A percentile compares a stretch with the other conserved stretches of the same genome.
Evolutionary conservation across 2,329 filamentous ascomycete genomes (phyloP).

Genomic region (Dichotomopilus funicola): DNA sequence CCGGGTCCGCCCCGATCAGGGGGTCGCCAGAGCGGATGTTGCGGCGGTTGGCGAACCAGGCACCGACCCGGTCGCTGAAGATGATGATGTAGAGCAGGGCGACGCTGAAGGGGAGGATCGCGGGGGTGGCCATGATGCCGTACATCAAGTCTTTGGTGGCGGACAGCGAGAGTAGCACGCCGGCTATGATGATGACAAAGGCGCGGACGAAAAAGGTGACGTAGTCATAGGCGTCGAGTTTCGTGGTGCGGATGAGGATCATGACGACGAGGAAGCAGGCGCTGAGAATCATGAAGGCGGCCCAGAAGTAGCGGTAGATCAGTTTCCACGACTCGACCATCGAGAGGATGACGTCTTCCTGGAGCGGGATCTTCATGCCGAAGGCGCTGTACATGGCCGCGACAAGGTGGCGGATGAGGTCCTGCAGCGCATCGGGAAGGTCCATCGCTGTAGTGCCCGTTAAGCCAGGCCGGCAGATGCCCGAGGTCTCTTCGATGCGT

Average conservation of each 20-base stretch:
- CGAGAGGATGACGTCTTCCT: slow-evolving; percentile 6
- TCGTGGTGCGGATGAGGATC: slow-evolving; percentile 14
- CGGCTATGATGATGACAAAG: slow-evolving; percentile 2
- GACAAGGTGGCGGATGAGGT: background rate
- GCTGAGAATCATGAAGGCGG: slow-evolving; percentile 11
- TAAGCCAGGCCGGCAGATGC: slow-evolving; percentile 8
- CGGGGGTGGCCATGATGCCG: slow-evolving; percentile 8
- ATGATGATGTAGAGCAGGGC: slow-evolving; percentile 13
- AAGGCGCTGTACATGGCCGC: slow-evolving; percentile 15
- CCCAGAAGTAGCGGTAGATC: slow-evolving; percentile 19
- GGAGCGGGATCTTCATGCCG: slow-evolving; percentile 8
- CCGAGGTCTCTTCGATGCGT: slow-evolving; percentile 5
- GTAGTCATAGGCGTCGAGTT: slow-evolving; percentile 13
- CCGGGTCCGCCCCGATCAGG: slow-evolving; percentile 3
- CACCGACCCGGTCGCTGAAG: slow-evolving; percentile 12
- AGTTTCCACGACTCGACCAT: slow-evolving; percentile 20
- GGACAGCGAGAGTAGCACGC: slow-evolving; percentile 7
- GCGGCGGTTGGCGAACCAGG: slow-evolving; percentile 12
- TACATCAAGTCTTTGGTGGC: slow-evolving; percentile 11
- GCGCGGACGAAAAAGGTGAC: slow-evolving; percentile 5
- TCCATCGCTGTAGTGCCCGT: background rate
- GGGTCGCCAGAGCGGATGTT: slow-evolving; percentile 12
- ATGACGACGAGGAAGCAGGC: slow-evolving; percentile 14
- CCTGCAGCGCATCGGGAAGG: background rate
- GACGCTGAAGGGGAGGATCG: slow-evolving; percentile 13